These are phyloP conservation scores for Thalassiosira mediterranea DNA, from an alignment of 352 stramenopile genomes.

Conservation along the genomic window DNA sequence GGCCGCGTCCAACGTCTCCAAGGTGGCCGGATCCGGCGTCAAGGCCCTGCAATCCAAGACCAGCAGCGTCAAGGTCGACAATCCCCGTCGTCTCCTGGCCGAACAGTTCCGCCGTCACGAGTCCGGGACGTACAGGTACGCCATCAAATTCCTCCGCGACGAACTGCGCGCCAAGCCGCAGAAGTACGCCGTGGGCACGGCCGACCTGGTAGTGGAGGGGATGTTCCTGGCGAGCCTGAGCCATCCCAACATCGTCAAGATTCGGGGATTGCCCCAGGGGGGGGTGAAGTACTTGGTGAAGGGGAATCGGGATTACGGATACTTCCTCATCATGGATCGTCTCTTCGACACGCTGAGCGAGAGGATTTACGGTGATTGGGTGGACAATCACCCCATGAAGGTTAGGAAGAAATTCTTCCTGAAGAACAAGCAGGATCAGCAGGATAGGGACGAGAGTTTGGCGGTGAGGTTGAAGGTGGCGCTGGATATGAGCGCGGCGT, in stretches of 20 bases:
- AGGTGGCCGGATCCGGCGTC: not conserved
- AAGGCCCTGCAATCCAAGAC: not conserved
- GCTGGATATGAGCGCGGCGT: conserved; percentile 69
- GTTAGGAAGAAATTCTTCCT: conserved; percentile 24
- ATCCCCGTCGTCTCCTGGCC: conserved; percentile 3
- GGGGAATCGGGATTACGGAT: conserved; percentile 24
- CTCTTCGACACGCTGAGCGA: conserved; percentile 68
- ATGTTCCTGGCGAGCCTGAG: conserved; percentile 72
- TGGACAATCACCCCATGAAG: conserved; percentile 15
- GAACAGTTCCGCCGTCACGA: not conserved
- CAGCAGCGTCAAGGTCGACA: not conserved
- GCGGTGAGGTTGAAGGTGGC: conserved; percentile 56
- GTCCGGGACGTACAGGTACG: conserved; percentile 42
- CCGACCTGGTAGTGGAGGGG: conserved; percentile 77
- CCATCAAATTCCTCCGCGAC: conserved; percentile 54
- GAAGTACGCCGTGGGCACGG: conserved; percentile 70
- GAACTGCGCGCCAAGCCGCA: conserved; percentile 43
- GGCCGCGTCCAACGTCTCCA: not conserved
- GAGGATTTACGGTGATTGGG: conserved; percentile 46
- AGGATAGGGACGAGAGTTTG: conserved; percentile 28
- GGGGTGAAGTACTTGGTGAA: conserved; percentile 32
- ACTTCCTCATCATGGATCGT: conserved; percentile 75
- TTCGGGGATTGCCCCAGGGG: conserved; percentile 58
- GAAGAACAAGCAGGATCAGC: not conserved
- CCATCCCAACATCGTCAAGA: conserved; percentile 77